Conservation (phyloP, 352 stramenopile species). For the Phytopythium delawarense region DNA sequence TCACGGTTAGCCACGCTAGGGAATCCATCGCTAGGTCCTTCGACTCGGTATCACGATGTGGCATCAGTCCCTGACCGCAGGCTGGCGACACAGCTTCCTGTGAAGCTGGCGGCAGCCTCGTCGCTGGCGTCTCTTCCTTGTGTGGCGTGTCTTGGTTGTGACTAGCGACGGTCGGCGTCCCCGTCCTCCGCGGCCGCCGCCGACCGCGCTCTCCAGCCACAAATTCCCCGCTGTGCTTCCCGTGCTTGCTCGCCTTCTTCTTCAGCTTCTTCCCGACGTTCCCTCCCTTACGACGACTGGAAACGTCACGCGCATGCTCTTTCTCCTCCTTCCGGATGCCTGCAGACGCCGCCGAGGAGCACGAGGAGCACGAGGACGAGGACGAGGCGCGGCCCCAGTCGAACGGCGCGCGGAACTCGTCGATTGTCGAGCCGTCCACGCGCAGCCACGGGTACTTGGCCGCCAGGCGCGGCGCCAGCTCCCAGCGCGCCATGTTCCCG, state of each 20-base stretch:
- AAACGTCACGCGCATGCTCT: not conserved
- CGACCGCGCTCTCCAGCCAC: not conserved
- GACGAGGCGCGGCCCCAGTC: slow-evolving; percentile 27
- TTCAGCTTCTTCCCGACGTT: slow-evolving; percentile 3
- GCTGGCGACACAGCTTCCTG: not conserved
- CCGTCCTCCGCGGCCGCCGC: not conserved
- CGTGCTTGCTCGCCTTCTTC: not conserved
- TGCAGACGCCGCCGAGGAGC: not conserved
- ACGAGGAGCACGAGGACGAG: slow-evolving; percentile 8
- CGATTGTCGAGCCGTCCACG: slow-evolving; percentile 52
- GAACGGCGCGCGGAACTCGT: slow-evolving; percentile 66
- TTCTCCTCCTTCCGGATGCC: not conserved
- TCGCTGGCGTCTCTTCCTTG: not conserved
- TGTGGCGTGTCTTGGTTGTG: not conserved
- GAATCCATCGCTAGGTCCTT: not conserved
- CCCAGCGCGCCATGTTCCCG: slow-evolving; percentile 23
- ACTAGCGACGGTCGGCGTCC: not conserved
- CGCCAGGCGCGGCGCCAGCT: slow-evolving; percentile 42
- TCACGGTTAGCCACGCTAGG: not conserved
- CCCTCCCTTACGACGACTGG: not conserved
- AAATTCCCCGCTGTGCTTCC: not conserved
- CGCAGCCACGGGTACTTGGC: slow-evolving; percentile 79
- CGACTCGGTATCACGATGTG: not conserved
- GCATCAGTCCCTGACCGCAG: not conserved
- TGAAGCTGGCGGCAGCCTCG: not conserved